Percentiles rank a stretch among this genome's conserved stretches.
Conservation (phyloP, 352 stramenopile species). For the Phytophthora tubulina region DNA sequence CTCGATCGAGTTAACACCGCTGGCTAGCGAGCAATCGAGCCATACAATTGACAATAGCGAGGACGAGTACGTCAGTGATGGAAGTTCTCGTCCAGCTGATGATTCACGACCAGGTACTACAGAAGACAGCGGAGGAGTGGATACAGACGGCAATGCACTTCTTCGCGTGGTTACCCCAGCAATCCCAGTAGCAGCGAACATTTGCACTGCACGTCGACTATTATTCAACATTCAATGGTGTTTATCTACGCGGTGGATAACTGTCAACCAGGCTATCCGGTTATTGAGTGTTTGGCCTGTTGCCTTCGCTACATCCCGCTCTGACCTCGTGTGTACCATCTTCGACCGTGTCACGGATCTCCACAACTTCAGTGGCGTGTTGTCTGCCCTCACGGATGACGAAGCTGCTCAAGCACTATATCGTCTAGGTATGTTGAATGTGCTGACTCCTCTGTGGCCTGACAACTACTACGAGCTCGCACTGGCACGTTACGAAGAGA, state of each 20-base stretch:
- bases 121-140: background rate
- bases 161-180: slow-evolving; percentile 23
- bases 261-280: slow-evolving; percentile 61
- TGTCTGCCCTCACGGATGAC: slow-evolving; percentile 62
- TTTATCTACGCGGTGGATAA: slow-evolving; percentile 76
- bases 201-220: slow-evolving; percentile 64
- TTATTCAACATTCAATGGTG: slow-evolving; percentile 82
- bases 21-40: slow-evolving; percentile 9
- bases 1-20: slow-evolving; percentile 50
- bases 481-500: slow-evolving; percentile 74
- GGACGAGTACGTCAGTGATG: slow-evolving; percentile 25
- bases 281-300: slow-evolving; percentile 63
- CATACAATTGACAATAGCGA: slow-evolving; percentile 26
- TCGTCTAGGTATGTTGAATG: slow-evolving; percentile 77
- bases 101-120: background rate
- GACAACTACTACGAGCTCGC: slow-evolving; percentile 87
- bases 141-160: background rate
- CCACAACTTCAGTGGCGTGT: slow-evolving; percentile 73
- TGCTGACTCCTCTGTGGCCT: slow-evolving; percentile 70
- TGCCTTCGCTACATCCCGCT: slow-evolving; percentile 53
- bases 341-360: slow-evolving; percentile 78
- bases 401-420: slow-evolving; percentile 73
- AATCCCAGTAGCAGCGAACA: slow-evolving; percentile 23
- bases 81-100: background rate
- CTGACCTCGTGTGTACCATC: slow-evolving; percentile 73